A percentile compares a stretch with the other conserved stretches of the same genome.
phyloP scores from a whole-genome alignment of 495 filamentous ascomycete genomes.

The Neurospora hispaniola region DNA sequence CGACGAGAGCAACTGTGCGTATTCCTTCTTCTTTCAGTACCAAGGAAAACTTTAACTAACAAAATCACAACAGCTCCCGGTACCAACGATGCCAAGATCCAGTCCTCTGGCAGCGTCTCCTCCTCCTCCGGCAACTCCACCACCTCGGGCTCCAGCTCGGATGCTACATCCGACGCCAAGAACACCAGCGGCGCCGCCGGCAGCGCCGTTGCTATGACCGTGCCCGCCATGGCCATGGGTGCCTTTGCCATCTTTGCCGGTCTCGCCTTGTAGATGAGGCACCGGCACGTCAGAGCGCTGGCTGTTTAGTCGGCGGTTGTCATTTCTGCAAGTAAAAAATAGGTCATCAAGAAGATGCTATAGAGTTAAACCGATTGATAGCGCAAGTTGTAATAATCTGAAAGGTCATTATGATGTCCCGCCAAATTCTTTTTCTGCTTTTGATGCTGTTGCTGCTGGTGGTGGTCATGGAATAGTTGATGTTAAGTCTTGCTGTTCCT shows the following conservation, averaged over 20 bases:
- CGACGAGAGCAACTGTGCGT: constrained; percentile 28
- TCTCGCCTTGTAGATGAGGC: constrained; percentile 11
- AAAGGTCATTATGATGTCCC: not conserved
- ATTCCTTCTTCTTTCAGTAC: not conserved
- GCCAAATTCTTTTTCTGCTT: not conserved
- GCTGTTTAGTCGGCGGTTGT: not conserved
- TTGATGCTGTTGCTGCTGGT: not conserved
- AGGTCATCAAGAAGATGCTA: not conserved
- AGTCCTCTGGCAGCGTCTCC: not conserved
- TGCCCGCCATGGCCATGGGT: constrained; percentile 14
- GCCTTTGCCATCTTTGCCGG: constrained; percentile 18
- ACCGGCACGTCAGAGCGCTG: not conserved
- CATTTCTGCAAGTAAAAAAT: not conserved
- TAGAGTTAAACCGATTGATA: not conserved
- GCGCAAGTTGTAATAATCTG: not conserved
- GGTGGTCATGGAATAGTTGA: not conserved
- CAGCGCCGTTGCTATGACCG: constrained; percentile 1
- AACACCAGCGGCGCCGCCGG: constrained; percentile 9
- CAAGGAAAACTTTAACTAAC: constrained; percentile 1
- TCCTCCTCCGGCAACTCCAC: not conserved
- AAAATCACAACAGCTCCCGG: constrained; percentile 14
- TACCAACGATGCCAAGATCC: constrained; percentile 1
- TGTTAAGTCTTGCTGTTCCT: not conserved
- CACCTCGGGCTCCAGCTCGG: not conserved
- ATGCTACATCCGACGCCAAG: not conserved